phyloP scores from a whole-genome alignment of 1,284 basidiomycete species.

The Puccinia triticina region DNA sequence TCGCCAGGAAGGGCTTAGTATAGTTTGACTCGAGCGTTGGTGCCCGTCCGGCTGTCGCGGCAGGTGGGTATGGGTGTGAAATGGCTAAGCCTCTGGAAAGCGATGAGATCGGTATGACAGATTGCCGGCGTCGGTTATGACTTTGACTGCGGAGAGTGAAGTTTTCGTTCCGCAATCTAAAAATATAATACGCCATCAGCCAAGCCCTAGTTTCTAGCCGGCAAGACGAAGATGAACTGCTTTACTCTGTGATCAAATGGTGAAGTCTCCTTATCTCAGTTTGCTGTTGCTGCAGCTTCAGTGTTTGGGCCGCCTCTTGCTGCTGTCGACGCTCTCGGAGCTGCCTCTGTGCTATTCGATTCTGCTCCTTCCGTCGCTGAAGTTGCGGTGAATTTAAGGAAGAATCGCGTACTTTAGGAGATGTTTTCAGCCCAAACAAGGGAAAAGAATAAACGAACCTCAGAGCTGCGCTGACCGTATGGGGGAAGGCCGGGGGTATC shows the following conservation, averaged over 20 bases:
- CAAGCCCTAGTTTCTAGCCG: neutral
- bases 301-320: slow-evolving; percentile 49
- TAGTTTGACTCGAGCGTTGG: neutral
- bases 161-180: slow-evolving; percentile 43
- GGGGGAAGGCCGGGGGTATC: slow-evolving; percentile 48
- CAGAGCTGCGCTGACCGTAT: slow-evolving; percentile 51
- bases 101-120: slow-evolving; percentile 51
- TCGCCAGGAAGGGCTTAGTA: slow-evolving; percentile 4
- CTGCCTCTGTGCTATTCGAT: slow-evolving; percentile 49
- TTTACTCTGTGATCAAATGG: slow-evolving; percentile 43
- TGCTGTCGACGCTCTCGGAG: slow-evolving; percentile 49
- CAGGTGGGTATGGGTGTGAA: neutral
- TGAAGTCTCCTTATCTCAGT: slow-evolving; percentile 46
- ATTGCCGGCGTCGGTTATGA: slow-evolving; percentile 39
- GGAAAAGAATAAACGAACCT: slow-evolving; percentile 19
- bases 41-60: neutral
- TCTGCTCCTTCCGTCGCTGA: slow-evolving; percentile 51
- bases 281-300: slow-evolving; percentile 39
- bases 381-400: neutral
- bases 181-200: neutral
- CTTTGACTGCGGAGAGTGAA: slow-evolving; percentile 41
- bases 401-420: neutral
- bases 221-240: neutral
- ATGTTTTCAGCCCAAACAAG: neutral
- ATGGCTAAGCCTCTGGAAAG: slow-evolving; percentile 35